phyloP scores from a whole-genome alignment of 2,329 filamentous ascomycete species.

The Fusarium duplospermum region DNA sequence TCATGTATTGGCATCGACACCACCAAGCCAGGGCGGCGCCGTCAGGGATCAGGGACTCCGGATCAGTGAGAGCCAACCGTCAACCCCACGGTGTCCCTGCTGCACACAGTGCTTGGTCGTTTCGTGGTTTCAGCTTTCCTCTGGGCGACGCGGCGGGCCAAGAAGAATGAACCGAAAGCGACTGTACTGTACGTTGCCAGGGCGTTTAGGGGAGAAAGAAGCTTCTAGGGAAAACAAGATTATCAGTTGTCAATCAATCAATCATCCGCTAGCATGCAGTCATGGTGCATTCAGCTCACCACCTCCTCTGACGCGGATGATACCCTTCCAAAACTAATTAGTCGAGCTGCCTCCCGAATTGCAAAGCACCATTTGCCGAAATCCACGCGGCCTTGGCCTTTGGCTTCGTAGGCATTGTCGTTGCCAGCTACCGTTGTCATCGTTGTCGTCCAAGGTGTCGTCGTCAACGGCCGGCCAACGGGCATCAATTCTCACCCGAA shows the following conservation, averaged over 20 bases:
- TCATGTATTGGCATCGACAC: constrained; percentile 20
- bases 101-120: constrained; percentile 32
- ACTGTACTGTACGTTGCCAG: constrained; percentile 8
- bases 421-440: neutral
- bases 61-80: constrained; percentile 44
- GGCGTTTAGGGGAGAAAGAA: constrained; percentile 1
- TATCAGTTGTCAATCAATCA: constrained; percentile 25
- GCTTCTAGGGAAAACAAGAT: constrained; percentile 11
- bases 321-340: neutral
- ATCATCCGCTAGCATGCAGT: constrained; percentile 5
- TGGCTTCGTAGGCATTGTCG: neutral
- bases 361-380: constrained; percentile 28
- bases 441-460: neutral
- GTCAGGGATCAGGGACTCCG: constrained; percentile 21
- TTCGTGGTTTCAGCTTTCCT: constrained; percentile 29
- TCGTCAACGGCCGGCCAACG: neutral
- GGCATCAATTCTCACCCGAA: neutral
- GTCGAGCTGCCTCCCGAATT: constrained; percentile 1
- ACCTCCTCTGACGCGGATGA: neutral
- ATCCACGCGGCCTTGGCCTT: neutral
- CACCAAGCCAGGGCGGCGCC: constrained; percentile 1
- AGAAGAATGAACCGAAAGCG: neutral
- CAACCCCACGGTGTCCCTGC: constrained; percentile 41
- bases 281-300: constrained; percentile 7
- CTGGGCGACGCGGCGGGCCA: constrained; percentile 1